Base-by-base conservation (phyloP, 169 alveolate species). In the Plasmodium vivax region DNA sequence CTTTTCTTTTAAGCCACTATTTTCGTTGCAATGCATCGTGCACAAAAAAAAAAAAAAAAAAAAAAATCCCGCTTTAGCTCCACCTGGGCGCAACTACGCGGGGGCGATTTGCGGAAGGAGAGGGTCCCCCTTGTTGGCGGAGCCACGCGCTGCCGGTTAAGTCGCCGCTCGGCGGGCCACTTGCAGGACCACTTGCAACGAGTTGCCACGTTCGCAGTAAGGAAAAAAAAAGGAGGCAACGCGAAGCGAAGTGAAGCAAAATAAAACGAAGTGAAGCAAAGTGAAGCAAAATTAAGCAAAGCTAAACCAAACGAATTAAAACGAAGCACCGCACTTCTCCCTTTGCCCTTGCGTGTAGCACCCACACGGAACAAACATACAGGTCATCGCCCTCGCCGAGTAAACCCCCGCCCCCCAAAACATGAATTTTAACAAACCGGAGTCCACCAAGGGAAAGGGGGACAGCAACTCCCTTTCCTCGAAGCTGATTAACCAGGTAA, bases 401-500 rank as follows among this genome's bases (percentile, higher is more conserved):
- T 41, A 27, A 32, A 19, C 16, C 74, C 81, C 68, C 68, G 72
- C 36, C 43, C 62, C 10, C 16, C 19, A 4, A 36, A 80, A 32
- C 30, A 30, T 32, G n/a, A 6, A 54, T 83, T 83, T 58, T 83
- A 83, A 83, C 43, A 56, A 68, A 68, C n/a, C 38, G 30, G 56
- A 71, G 23, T 54, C 9, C 81, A 56, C 72, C 6, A 58, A 9
- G 30, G 91, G 62, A 34, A 83, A 58, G 73, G 45, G 45, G 1
- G 23, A 80, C 36, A 9, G 16, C 27, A 62, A 73, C 81, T 16
- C 81, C 54, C 62, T 83, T 38, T 36, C 87, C 82, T 54, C 80
- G 3, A 85, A 74, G 62, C 6, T 85, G 41, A 75, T 36, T 34
- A 84, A 85, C 47, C 75, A 56, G 68, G 93, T 85, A 85, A 75